These are phyloP conservation scores for Cruciata laevipes DNA, from an alignment of 257 asterid genomes.

Conservation along the genomic window DNA sequence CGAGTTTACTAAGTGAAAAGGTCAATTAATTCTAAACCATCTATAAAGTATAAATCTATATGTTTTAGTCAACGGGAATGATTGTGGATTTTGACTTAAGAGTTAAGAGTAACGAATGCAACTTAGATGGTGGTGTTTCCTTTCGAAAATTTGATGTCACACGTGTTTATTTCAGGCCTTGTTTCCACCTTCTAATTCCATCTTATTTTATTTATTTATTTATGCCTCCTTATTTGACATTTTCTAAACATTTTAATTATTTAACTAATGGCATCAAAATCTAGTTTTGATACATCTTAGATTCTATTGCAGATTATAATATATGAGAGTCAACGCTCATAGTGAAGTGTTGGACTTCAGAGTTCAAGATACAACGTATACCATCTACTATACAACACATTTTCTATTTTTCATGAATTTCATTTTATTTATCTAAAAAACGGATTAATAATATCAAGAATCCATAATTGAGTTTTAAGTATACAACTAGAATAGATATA, in stretches of 20 bases:
- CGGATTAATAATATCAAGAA: too few species aligned
- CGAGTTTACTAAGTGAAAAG: slow-evolving; percentile 12
- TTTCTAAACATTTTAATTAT: background rate
- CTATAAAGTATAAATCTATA: background rate
- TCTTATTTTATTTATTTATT: background rate
- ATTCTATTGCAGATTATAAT: background rate
- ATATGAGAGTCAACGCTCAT: background rate
- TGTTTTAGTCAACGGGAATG: slow-evolving; percentile 26
- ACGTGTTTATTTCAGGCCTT: background rate
- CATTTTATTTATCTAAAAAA: too few species aligned
- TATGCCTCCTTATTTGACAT: slow-evolving; percentile 1
- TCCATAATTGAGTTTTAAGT: too few species aligned
- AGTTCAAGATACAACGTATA: background rate
- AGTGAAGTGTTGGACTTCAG: background rate
- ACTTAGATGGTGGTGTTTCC: slow-evolving; percentile 18
- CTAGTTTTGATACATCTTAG: background rate
- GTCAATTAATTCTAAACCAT: slow-evolving; percentile 27
- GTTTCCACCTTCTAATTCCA: background rate
- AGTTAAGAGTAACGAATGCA: slow-evolving; percentile 10
- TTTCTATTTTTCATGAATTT: too few species aligned
- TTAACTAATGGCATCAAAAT: background rate
- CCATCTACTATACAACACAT: too few species aligned
- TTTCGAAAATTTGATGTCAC: background rate
- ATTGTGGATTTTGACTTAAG: slow-evolving; percentile 28
- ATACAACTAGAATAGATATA: too few species aligned